Percentiles rank a stretch among this genome's conserved stretches.
Conservation (phyloP, 2,329 filamentous ascomycete genomes). For the Ascochyta clinopodiicola region DNA sequence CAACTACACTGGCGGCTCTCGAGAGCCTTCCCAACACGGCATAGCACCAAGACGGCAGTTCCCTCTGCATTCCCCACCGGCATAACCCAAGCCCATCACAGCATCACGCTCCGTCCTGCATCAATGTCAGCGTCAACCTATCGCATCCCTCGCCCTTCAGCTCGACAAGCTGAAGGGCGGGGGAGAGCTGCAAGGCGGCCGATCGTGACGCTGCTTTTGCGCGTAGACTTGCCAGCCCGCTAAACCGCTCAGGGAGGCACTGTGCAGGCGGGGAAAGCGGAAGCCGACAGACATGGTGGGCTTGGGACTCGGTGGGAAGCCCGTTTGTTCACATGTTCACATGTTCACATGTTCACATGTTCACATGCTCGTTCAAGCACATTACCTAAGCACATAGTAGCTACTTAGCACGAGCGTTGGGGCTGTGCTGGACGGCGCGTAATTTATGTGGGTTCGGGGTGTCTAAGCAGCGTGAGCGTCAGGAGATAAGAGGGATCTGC, state of each 20-base stretch:
- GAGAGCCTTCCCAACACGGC: background rate
- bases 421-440: background rate
- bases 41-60: constrained; percentile 1
- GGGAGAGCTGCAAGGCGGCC: background rate
- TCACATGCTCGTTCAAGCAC: background rate
- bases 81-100: background rate
- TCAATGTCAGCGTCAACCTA: background rate
- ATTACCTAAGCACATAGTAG: background rate
- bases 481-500: constrained; percentile 6
- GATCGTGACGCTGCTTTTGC: constrained; percentile 12
- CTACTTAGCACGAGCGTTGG: background rate
- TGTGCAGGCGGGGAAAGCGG: constrained; percentile 6
- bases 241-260: background rate
- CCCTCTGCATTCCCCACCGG: constrained; percentile 1
- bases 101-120: background rate
- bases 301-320: background rate
- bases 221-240: background rate
- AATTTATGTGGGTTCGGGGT: background rate
- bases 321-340: background rate
- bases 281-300: background rate
- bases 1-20: constrained; percentile 2
- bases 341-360: background rate
- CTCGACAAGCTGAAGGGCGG: background rate
- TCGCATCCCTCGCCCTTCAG: background rate
- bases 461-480: background rate